A percentile compares a stretch with the other conserved stretches of the same genome.
These are phyloP conservation scores for Vitis rupestris DNA, from an alignment of 164 flowering plant genomes.

Conservation along the genomic window DNA sequence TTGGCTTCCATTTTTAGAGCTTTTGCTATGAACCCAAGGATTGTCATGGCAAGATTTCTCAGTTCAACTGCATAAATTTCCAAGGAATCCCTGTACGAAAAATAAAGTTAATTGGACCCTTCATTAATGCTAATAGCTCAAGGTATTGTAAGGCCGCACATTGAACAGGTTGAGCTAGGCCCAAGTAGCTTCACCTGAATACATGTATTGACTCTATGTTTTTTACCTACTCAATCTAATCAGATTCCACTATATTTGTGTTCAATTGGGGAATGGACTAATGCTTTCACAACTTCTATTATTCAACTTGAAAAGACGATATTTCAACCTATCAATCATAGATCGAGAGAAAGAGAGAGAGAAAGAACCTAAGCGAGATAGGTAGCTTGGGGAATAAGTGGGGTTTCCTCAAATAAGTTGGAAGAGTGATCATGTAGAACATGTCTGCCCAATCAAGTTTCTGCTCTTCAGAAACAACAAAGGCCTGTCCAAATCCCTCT, in stretches of 20 bases:
- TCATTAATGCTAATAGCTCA: too few relatives aligned
- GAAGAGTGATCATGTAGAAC: conserved; percentile 28
- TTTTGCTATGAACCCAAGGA: conserved; percentile 21
- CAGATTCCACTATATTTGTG: too few relatives aligned
- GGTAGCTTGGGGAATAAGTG: conserved; percentile 28
- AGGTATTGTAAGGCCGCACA: too few relatives aligned
- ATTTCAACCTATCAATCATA: too few relatives aligned
- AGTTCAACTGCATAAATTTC: conserved; percentile 31
- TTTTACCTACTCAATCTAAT: too few relatives aligned
- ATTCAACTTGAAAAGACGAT: too few relatives aligned
- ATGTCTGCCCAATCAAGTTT: conserved; percentile 45
- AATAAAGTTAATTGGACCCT: not conserved
- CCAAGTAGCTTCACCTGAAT: too few relatives aligned
- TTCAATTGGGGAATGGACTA: too few relatives aligned
- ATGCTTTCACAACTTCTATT: too few relatives aligned
- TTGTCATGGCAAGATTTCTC: conserved; percentile 17
- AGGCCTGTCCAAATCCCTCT: conserved; percentile 44
- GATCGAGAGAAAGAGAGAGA: too few relatives aligned
- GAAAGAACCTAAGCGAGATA: not conserved
- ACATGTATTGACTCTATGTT: not conserved
- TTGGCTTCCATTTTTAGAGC: conserved; percentile 21
- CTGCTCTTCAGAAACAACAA: conserved; percentile 41
- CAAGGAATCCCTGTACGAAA: conserved; percentile 32
- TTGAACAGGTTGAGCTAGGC: too few relatives aligned
- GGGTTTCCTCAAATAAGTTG: conserved; percentile 24